Base-by-base conservation (phyloP, 345 rosid species). In the Rhodomyrtus tomentosa region DNA sequence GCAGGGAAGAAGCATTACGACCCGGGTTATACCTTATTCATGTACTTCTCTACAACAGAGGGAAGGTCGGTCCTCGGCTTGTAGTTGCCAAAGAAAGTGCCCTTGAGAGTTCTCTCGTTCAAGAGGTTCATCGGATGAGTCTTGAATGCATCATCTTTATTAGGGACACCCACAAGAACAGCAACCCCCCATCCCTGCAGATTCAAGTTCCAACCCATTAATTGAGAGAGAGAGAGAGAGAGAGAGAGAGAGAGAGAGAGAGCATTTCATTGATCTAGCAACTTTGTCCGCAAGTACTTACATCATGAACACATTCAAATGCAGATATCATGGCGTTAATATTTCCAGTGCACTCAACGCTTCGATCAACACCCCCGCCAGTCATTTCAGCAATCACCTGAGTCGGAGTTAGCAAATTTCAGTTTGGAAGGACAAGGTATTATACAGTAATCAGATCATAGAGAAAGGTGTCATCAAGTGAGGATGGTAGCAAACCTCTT, bases 261-360 rank as follows among this genome's bases (percentile, higher is more conserved):
- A 68, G 76, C 76, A 68, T 36, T 18, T 68, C 76, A 68, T 68
- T 68, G 25, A 68, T 68, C 76, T 2, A 4, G 45, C 76, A 68
- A 68, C 76, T 32, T 36, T 36, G 55, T 29, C 11, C 56, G 10
- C 18, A 74, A 72, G n/a, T 79, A 29, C 24, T 94, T 92, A 93
- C 98, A 84, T 94, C 96, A 29, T 95, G 98, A 59, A 93, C 96
- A 38, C 98, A 94, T 92, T 95, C 96, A 56, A 95, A 95, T 32
- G 98, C 98, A 25, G 96, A 94, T 76, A 94, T 92, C 98, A 95
- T 93, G 85, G 96, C 95, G 55, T 91, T 87, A 49, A 90, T 50
- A 90, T 88, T 93, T 82, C 98, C 95, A 2, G 98, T 94, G 55
- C 98, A 95, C 87, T 94, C 98, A 20, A 95, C 84, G 82, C 96